Evolutionary conservation across 345 rosid species (phyloP).

Genomic region (Lagerstroemia speciosa): DNA sequence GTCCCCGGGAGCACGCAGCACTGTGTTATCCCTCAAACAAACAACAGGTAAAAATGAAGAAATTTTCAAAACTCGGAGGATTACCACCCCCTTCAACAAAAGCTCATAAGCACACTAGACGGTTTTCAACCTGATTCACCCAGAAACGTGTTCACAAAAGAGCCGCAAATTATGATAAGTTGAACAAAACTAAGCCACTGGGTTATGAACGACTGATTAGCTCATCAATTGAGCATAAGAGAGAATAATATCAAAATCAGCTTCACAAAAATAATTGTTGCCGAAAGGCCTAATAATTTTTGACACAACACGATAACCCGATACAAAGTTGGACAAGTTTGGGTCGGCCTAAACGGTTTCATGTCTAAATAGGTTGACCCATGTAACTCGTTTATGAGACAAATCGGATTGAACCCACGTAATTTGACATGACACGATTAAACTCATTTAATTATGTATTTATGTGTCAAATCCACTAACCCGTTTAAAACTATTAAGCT

Average conservation of each 20-base stretch:
- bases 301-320: too few species aligned
- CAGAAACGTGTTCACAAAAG: conserved; percentile 70
- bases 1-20: too few species aligned
- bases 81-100: background rate
- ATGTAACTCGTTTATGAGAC: too few species aligned
- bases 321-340: too few species aligned
- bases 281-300: too few species aligned
- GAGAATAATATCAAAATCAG: background rate
- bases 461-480: too few species aligned
- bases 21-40: background rate
- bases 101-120: background rate
- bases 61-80: background rate
- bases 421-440: too few species aligned
- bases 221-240: background rate
- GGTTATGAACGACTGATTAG: background rate
- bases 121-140: conserved; percentile 12
- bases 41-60: background rate
- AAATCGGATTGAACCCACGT: too few species aligned
- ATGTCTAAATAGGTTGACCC: too few species aligned
- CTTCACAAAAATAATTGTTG: background rate
- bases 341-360: too few species aligned
- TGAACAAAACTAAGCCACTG: background rate
- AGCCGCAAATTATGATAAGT: conserved; percentile 56
- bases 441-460: too few species aligned
- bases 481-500: too few species aligned